These are phyloP conservation scores for Nakaseomyces sp. DNA, from an alignment of 1,139 yeast genomes.

Conservation along the genomic window DNA sequence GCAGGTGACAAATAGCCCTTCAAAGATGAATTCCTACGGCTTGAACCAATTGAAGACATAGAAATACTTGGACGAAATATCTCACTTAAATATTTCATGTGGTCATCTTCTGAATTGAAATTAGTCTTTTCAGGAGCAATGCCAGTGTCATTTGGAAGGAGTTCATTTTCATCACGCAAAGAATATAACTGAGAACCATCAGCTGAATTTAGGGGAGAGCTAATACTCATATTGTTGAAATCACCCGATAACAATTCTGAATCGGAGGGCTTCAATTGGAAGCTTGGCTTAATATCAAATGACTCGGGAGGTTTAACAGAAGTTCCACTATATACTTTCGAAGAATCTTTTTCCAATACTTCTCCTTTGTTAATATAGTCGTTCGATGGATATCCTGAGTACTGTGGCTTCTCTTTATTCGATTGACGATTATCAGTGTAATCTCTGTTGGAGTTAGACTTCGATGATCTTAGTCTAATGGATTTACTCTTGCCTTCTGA, in stretches of 20 bases:
- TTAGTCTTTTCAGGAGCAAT: background rate
- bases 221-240: background rate
- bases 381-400: background rate
- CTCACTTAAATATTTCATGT: conserved; percentile 1
- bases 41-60: conserved; percentile 2
- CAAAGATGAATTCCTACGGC: conserved; percentile 1
- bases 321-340: conserved; percentile 28
- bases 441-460: conserved; percentile 5
- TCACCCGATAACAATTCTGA: conserved; percentile 9
- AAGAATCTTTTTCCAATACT: conserved; percentile 1
- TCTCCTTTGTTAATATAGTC: background rate
- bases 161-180: background rate
- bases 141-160: background rate
- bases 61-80: conserved; percentile 2
- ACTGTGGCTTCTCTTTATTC: background rate
- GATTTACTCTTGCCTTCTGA: background rate
- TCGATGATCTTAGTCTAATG: conserved; percentile 8
- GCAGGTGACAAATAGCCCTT: conserved; percentile 1
- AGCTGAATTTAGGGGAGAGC: conserved; percentile 1
- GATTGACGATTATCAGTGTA: background rate
- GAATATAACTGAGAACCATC: background rate
- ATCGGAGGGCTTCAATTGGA: background rate
- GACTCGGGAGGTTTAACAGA: conserved; percentile 26
- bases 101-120: background rate
- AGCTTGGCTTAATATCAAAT: conserved; percentile 23